Evolutionary conservation across 1,284 basidiomycete genomes (phyloP).

Genomic region (Entoloma clypeatum): DNA sequence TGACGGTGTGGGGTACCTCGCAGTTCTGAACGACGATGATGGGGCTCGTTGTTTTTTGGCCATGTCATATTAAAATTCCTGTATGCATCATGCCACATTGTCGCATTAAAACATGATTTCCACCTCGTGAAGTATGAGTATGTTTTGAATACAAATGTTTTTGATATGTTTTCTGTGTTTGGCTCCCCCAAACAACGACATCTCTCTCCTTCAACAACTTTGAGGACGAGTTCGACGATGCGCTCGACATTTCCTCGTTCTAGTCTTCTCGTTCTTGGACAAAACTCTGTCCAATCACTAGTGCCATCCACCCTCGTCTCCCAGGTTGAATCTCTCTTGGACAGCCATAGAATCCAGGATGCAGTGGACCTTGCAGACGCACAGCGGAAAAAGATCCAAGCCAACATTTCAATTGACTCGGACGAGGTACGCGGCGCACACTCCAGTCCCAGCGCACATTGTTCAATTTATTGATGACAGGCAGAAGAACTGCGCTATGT

Average conservation of each 20-base stretch:
- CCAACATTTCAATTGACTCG: constrained; percentile 43
- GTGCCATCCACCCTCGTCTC: constrained; percentile 70
- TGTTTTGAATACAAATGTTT: too few species aligned
- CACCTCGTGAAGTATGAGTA: too few species aligned
- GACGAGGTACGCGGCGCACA: constrained; percentile 44
- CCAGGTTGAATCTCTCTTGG: constrained; percentile 68
- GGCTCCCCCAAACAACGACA: too few species aligned
- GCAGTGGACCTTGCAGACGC: constrained; percentile 59
- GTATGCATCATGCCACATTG: constrained; percentile 35
- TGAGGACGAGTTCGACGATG: too few species aligned
- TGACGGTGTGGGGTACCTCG: not conserved
- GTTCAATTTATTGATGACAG: too few species aligned
- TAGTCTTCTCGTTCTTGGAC: constrained; percentile 58
- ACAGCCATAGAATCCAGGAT: constrained; percentile 61
- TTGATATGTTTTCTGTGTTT: too few species aligned
- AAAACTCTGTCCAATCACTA: constrained; percentile 62
- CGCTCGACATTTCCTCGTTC: constrained; percentile 52
- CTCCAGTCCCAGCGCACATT: too few species aligned
- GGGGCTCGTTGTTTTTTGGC: constrained; percentile 23
- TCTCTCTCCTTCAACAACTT: too few species aligned
- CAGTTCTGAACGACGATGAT: constrained; percentile 41
- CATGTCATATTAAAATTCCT: constrained; percentile 29
- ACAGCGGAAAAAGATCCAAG: constrained; percentile 53
- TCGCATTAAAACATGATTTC: too few species aligned
- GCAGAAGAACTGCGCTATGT: constrained; percentile 69